Percentiles rank a stretch among this genome's conserved stretches.
Conservation (phyloP, 495 filamentous ascomycete genomes). For the Chaetomium tenue region DNA sequence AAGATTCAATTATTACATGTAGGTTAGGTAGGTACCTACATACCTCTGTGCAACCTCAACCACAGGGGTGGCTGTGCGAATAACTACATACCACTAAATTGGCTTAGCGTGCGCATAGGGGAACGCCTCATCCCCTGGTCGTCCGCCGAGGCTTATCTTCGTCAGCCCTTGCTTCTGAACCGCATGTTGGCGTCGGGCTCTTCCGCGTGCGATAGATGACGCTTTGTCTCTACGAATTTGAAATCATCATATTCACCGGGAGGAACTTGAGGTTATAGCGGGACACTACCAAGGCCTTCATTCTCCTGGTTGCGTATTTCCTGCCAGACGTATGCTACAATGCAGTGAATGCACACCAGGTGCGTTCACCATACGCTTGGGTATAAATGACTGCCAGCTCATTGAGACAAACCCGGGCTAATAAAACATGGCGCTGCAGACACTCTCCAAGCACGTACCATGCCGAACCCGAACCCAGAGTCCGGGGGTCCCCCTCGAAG, state of each 20-base stretch:
- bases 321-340: background rate
- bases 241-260: background rate
- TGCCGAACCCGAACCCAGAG: background rate
- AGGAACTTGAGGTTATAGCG: background rate
- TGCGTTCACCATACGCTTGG: background rate
- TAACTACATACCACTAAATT: background rate
- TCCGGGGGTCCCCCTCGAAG: background rate
- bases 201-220: background rate
- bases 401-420: background rate
- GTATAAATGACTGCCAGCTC: background rate
- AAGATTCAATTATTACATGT: no score
- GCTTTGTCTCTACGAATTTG: background rate
- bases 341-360: no score
- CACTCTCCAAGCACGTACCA: background rate
- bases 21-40: no score
- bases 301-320: background rate
- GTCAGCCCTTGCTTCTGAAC: background rate
- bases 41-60: background rate
- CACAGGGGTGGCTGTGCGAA: background rate
- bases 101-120: constrained; percentile 3
- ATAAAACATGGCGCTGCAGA: background rate
- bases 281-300: background rate
- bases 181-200: background rate
- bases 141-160: background rate
- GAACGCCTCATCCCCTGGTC: background rate